phyloP scores from a whole-genome alignment of 345 rosid species.

The sweet orange (Citrus sinensis) region DVS_A1.0 CM039163.1:42228001-42228500 shows the following conservation, averaged over 20 bases:
- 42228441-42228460: not conserved
- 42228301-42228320: not conserved
- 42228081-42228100: not conserved
- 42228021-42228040: not conserved
- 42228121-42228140: slow-evolving; percentile 5
- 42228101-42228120: slow-evolving; percentile 21
- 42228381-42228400: not conserved
- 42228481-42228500: not conserved
- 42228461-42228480: not conserved
- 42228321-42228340: not conserved
- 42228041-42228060: not conserved
- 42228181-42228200: slow-evolving; percentile 20
- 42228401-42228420: no score
- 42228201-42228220: slow-evolving; percentile 31
- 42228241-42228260: slow-evolving; percentile 7
- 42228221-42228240: slow-evolving; percentile 10
- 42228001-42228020: not conserved
- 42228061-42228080: not conserved
- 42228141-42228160: not conserved
- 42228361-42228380: not conserved
- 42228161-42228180: not conserved
- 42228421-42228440: no score
- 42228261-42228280: slow-evolving; percentile 24
- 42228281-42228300: not conserved
- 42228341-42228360: not conserved